Base-by-base conservation (phyloP, 495 filamentous ascomycete species). In the Penicillium pancosmium region DNA sequence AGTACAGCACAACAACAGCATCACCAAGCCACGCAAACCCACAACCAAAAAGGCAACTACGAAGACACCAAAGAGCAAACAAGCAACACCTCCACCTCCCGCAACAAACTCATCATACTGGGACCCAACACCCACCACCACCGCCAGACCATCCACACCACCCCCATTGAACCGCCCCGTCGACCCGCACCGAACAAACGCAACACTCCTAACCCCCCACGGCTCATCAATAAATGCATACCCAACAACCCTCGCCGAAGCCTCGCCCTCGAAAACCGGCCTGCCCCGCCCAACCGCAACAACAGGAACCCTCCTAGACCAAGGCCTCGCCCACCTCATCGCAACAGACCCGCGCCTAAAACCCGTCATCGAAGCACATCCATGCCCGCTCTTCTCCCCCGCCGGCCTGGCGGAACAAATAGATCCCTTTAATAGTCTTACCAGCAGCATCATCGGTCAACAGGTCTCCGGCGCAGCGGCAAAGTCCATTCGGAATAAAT, bases 401-500 rank as follows among this genome's bases (percentile, higher is more conserved):
- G 87, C 89, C 52, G 93, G 92, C 0, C 74, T 98, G 16, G 84
- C 86, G 16, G 93, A 97, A 74, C 75, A 85, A 61, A 82, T 96
- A 60, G 90, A 98, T 70, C 93, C 94, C 4, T 98, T 97, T 68
- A 86, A 85, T 52, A 87, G 86, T 54, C 81, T 98, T 41, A 81
- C 82, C 23, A 90, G 85, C 69, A 88, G 91, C 48, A 97, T 98
- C 63, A 96, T 98, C 57, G 91, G 91, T 46, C 94, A 98, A 72
- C 94, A 98, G 71, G 93, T 98, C 12, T 94, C 91, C 16, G 91
- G 93, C 16, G 91, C 91, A 4, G 94, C 94, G 3, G 95, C 94
- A 23, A 88, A 83, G 57, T 87, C 89, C 5, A 97, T 98, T 68
- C 91, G 91, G 61, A 83, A 82, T 13, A 92, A 89, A 62, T 98